Conservation (phyloP, 345 rosid species). For the Lenwebbia sp. region DNA sequence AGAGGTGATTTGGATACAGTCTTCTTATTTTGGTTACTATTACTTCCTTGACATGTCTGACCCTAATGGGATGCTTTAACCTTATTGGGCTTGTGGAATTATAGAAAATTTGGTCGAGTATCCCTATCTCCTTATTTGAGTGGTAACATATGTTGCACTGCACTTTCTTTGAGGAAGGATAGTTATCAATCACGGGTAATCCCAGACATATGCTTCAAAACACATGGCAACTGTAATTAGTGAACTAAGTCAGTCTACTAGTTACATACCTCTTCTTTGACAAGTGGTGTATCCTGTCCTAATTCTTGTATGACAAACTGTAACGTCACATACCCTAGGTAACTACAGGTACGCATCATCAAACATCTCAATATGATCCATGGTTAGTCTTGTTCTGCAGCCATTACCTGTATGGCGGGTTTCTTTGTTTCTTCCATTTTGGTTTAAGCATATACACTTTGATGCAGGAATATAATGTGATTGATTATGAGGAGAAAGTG, state of each 20-base stretch:
- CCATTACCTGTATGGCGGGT: background rate
- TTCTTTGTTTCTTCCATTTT: background rate
- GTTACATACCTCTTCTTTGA: background rate
- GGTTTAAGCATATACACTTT: background rate
- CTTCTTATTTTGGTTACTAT: background rate
- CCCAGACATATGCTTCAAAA: background rate
- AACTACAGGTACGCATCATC: background rate
- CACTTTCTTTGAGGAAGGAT: background rate
- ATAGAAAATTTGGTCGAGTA: background rate
- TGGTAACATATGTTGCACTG: background rate
- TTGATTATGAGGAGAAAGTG: constrained; percentile 91
- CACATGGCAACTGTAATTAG: background rate
- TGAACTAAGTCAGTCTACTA: background rate
- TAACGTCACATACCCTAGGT: background rate
- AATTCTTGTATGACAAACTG: background rate
- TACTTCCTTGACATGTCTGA: background rate
- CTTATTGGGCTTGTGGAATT: background rate
- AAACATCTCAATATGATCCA: background rate
- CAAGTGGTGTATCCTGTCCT: background rate
- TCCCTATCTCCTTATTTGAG: background rate
- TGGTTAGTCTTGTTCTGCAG: background rate
- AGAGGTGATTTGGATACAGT: background rate
- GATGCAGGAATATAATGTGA: constrained; percentile 78
- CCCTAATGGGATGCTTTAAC: background rate
- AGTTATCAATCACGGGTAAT: background rate